A percentile compares a stretch with the other conserved stretches of the same genome.
Evolutionary conservation across 139 green algal genomes (phyloP).

Genomic region (Chlorella sp.): DNA sequence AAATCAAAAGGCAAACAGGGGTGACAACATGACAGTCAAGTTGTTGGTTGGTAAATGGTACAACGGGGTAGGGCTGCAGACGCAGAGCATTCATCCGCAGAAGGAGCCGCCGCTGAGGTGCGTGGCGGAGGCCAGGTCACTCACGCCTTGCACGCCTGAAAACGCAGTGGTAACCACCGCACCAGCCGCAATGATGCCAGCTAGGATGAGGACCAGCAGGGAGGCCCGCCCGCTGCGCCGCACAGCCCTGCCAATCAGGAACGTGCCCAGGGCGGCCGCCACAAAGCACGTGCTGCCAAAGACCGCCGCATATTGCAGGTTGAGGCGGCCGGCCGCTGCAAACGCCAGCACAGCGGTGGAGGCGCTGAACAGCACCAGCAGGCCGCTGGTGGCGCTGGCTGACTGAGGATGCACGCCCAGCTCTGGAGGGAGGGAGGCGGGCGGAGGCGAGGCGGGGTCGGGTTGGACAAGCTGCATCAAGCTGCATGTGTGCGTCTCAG

Average conservation of each 20-base stretch:
- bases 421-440: neutral
- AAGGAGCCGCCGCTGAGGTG: neutral
- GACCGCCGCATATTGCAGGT: conserved; percentile 24
- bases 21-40: no score
- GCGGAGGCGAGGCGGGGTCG: no score
- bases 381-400: conserved; percentile 44
- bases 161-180: neutral
- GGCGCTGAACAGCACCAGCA: conserved; percentile 60
- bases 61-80: no score
- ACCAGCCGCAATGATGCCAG: neutral
- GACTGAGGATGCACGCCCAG: conserved; percentile 44
- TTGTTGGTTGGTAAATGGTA: no score
- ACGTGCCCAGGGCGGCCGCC: conserved; percentile 13
- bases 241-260: neutral
- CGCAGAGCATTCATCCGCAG: neutral
- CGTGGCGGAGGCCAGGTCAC: neutral
- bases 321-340: conserved; percentile 40
- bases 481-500: no score
- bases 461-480: no score
- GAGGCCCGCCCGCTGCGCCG: conserved; percentile 1
- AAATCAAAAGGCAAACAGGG: no score
- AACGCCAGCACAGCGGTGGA: conserved; percentile 45
- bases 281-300: conserved; percentile 13
- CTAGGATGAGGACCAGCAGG: conserved; percentile 2
- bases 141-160: neutral